phyloP scores from a whole-genome alignment of 2,329 filamentous ascomycete species.

The Cercospora citrullina region DNA sequence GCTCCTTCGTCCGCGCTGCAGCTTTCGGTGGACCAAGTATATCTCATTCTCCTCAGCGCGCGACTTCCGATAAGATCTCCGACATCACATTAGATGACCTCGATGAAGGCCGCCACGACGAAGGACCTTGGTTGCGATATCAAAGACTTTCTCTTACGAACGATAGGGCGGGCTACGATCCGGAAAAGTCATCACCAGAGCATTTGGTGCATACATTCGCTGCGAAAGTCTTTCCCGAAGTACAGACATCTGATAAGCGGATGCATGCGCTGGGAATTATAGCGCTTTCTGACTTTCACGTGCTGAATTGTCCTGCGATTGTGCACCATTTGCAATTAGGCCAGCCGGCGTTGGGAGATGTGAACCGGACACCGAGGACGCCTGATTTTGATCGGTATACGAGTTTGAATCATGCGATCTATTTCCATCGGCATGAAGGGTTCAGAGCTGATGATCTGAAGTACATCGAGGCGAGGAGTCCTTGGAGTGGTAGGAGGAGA shows the following conservation, averaged over 20 bases:
- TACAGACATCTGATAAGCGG: not conserved
- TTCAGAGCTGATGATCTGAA: conserved; percentile 64
- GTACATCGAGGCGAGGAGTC: conserved; percentile 72
- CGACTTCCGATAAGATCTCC: conserved; percentile 4
- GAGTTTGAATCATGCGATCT: conserved; percentile 56
- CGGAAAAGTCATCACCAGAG: conserved; percentile 6
- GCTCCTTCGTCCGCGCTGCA: conserved; percentile 20
- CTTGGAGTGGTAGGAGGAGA: conserved; percentile 71
- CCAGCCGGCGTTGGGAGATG: conserved; percentile 17
- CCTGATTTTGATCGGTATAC: conserved; percentile 17
- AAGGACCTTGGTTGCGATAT: conserved; percentile 22
- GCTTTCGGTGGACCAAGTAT: conserved; percentile 20
- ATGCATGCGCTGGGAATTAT: conserved; percentile 23
- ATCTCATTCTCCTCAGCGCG: conserved; percentile 15
- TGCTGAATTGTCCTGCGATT: conserved; percentile 21
- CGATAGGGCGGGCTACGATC: not conserved
- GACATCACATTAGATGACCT: conserved; percentile 24
- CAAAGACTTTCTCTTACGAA: conserved; percentile 20
- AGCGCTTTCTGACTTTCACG: conserved; percentile 24
- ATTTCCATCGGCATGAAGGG: conserved; percentile 48
- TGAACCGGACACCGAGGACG: not conserved
- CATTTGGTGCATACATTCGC: conserved; percentile 18
- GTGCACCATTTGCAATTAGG: conserved; percentile 15
- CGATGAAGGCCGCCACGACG: conserved; percentile 7
- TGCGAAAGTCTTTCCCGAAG: conserved; percentile 12